These are phyloP conservation scores for Fusarium heterosporum DNA, from an alignment of 2,329 filamentous ascomycete species.

Conservation along the genomic window DNA sequence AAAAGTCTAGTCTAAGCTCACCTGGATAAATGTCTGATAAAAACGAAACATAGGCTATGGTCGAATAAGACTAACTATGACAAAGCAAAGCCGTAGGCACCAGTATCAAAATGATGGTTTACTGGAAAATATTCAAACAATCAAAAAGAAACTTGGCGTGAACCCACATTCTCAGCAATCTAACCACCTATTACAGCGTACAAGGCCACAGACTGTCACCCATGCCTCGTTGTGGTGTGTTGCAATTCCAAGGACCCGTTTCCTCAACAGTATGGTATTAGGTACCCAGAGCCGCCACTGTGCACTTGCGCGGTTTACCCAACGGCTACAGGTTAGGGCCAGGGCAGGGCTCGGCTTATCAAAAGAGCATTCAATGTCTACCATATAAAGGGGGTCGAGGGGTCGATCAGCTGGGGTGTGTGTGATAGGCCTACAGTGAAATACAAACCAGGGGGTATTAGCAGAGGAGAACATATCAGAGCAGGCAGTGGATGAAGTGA, in stretches of 20 bases:
- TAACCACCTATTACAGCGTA: constrained; percentile 1
- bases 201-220: not conserved
- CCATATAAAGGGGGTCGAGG: not conserved
- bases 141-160: not conserved
- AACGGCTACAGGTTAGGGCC: constrained; percentile 25
- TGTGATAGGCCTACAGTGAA: not conserved
- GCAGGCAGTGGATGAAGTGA: constrained; percentile 8
- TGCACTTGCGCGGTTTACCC: not conserved
- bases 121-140: not conserved
- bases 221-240: constrained; percentile 2
- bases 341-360: constrained; percentile 15
- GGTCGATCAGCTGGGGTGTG: constrained; percentile 5
- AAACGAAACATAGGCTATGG: not conserved
- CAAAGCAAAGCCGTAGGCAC: not conserved
- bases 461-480: too few species aligned
- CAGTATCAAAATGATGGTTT: not conserved
- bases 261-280: constrained; percentile 1
- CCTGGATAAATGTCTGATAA: not conserved
- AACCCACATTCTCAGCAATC: not conserved
- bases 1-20: constrained; percentile 9
- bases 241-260: constrained; percentile 35
- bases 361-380: constrained; percentile 14
- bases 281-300: not conserved
- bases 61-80: not conserved
- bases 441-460: too few species aligned